Evolutionary conservation across 179 eudicot species (phyloP).

Genomic region (Corrigiola litoralis): DNA sequence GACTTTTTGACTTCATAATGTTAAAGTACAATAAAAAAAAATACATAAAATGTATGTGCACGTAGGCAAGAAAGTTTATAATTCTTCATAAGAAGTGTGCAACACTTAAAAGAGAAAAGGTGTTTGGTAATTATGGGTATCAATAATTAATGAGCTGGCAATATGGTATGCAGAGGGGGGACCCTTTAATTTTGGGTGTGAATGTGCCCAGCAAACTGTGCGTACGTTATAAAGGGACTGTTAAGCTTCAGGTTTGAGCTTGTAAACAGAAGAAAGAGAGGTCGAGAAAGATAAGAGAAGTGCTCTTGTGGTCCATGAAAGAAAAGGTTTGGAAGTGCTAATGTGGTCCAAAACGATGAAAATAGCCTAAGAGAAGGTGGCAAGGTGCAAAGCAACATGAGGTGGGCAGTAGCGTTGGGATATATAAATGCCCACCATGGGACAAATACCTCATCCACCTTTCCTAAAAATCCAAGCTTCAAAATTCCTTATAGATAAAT

Average conservation of each 20-base stretch:
- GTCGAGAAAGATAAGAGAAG: neutral
- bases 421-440: slow-evolving; percentile 14
- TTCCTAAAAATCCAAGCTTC: slow-evolving; percentile 1
- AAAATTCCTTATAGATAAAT: neutral
- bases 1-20: no score
- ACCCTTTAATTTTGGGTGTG: neutral
- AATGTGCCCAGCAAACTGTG: slow-evolving; percentile 5
- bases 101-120: neutral
- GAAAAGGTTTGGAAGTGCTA: slow-evolving; percentile 13
- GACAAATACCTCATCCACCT: neutral
- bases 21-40: no score
- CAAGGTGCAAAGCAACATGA: slow-evolving; percentile 12
- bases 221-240: neutral
- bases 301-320: slow-evolving; percentile 37
- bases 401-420: neutral
- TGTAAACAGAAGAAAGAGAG: neutral
- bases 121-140: slow-evolving; percentile 11
- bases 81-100: neutral
- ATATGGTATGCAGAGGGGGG: slow-evolving; percentile 13
- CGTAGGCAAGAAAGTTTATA: no score
- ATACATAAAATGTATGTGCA: no score
- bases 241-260: slow-evolving; percentile 16
- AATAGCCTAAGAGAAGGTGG: slow-evolving; percentile 14
- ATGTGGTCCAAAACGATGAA: slow-evolving; percentile 35
- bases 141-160: slow-evolving; percentile 18